phyloP scores from a whole-genome alignment of 148 eudicot genomes.

The Bassia scoparia region DNA sequence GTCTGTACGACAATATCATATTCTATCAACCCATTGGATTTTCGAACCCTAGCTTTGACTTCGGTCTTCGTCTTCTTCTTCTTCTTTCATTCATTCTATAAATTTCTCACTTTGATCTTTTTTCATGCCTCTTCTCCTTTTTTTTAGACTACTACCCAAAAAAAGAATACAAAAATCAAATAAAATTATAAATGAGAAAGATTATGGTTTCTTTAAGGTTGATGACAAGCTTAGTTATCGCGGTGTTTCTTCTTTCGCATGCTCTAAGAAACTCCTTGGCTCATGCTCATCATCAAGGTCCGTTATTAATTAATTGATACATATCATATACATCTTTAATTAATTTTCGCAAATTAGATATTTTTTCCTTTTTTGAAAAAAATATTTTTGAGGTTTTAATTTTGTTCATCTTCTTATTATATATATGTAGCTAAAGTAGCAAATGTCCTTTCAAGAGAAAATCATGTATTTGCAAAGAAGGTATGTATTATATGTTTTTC shows the following conservation, averaged over 20 bases:
- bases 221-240: slow-evolving; percentile 33
- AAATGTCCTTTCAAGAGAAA: not conserved
- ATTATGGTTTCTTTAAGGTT: slow-evolving; percentile 38
- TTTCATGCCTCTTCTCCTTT: slow-evolving; percentile 25
- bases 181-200: slow-evolving; percentile 13
- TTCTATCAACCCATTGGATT: slow-evolving; percentile 24
- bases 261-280: slow-evolving; percentile 38
- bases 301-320: too few species aligned
- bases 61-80: slow-evolving; percentile 19
- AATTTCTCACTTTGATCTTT: slow-evolving; percentile 29
- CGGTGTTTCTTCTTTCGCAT: slow-evolving; percentile 38
- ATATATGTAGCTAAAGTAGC: slow-evolving; percentile 30
- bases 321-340: too few species aligned
- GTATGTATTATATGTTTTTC: slow-evolving; percentile 1
- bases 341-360: too few species aligned
- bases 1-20: slow-evolving; percentile 36
- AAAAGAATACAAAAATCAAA: not conserved
- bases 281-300: slow-evolving; percentile 49
- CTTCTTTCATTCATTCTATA: slow-evolving; percentile 36
- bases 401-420: slow-evolving; percentile 3
- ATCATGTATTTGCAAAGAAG: slow-evolving; percentile 18
- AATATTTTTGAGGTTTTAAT: not conserved
- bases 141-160: slow-evolving; percentile 5
- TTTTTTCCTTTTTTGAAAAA: too few species aligned
- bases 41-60: slow-evolving; percentile 47